These are phyloP conservation scores for Aspergillus persii DNA, from an alignment of 2,329 filamentous ascomycete genomes.

Conservation along the genomic window DNA sequence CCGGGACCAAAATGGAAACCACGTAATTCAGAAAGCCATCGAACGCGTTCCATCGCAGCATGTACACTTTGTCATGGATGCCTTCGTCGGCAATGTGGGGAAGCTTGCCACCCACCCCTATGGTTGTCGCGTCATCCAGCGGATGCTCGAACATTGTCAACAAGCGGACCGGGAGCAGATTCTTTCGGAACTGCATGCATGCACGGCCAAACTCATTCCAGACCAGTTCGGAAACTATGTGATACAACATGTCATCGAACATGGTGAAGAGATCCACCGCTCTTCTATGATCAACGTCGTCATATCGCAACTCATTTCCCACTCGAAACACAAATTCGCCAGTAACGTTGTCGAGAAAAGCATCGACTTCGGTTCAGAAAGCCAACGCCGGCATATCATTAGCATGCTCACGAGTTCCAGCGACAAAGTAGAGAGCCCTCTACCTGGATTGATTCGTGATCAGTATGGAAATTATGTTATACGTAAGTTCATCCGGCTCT, in stretches of 20 bases:
- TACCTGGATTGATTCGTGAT: slow-evolving; percentile 80
- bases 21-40: slow-evolving; percentile 93
- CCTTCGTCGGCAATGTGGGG: slow-evolving; percentile 72
- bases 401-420: slow-evolving; percentile 59
- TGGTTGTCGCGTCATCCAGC: slow-evolving; percentile 89
- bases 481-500: slow-evolving; percentile 60
- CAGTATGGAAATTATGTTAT: slow-evolving; percentile 96
- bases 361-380: slow-evolving; percentile 66
- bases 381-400: slow-evolving; percentile 70
- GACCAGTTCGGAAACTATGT: slow-evolving; percentile 97
- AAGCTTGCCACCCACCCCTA: slow-evolving; percentile 75
- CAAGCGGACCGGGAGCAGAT: slow-evolving; percentile 69
- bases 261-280: slow-evolving; percentile 71
- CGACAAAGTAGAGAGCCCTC: slow-evolving; percentile 65
- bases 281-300: slow-evolving; percentile 71
- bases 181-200: slow-evolving; percentile 73
- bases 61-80: slow-evolving; percentile 80
- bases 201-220: slow-evolving; percentile 69
- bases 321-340: slow-evolving; percentile 93
- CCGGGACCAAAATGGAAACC: slow-evolving; percentile 88
- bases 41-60: slow-evolving; percentile 73
- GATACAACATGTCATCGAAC: slow-evolving; percentile 82
- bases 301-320: slow-evolving; percentile 65
- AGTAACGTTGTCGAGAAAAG: slow-evolving; percentile 98
- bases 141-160: slow-evolving; percentile 80